Evolutionary conservation across 192 early-diverging fungal species (phyloP).

Genomic region (Podila epicladia): DNA sequence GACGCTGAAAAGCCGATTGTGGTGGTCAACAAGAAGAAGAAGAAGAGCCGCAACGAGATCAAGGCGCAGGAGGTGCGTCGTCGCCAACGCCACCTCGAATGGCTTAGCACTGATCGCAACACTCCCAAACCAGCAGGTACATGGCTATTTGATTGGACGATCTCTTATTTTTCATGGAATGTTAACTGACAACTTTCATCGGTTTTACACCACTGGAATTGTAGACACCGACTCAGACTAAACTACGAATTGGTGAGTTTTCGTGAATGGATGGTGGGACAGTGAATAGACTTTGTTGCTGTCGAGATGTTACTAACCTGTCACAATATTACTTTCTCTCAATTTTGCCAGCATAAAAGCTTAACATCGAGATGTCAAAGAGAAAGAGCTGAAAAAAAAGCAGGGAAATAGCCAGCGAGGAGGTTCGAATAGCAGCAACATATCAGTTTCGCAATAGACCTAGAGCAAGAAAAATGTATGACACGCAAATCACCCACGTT

Average conservation of each 20-base stretch:
- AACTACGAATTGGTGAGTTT: background rate
- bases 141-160: background rate
- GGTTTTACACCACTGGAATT: background rate
- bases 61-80: constrained; percentile 59
- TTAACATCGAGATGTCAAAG: too few species aligned
- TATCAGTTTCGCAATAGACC: too few species aligned
- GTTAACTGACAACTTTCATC: background rate
- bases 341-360: too few species aligned
- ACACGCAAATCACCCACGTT: too few species aligned
- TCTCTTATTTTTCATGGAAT: background rate
- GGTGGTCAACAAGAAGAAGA: constrained; percentile 63
- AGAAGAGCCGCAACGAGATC: constrained; percentile 64
- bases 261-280: too few species aligned
- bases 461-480: too few species aligned
- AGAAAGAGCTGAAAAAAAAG: too few species aligned
- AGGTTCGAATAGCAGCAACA: too few species aligned
- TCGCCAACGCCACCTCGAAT: constrained; percentile 59
- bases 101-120: constrained; percentile 51
- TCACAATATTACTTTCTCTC: too few species aligned
- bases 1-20: constrained; percentile 59
- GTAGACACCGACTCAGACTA: background rate
- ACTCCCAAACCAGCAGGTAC: constrained; percentile 37
- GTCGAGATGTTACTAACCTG: too few species aligned
- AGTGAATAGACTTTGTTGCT: too few species aligned
- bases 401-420: too few species aligned